Percentiles rank a stretch among this genome's conserved stretches.
phyloP scores from a whole-genome alignment of 192 early-diverging fungal species.

The Glomus cerebriforme region DNA sequence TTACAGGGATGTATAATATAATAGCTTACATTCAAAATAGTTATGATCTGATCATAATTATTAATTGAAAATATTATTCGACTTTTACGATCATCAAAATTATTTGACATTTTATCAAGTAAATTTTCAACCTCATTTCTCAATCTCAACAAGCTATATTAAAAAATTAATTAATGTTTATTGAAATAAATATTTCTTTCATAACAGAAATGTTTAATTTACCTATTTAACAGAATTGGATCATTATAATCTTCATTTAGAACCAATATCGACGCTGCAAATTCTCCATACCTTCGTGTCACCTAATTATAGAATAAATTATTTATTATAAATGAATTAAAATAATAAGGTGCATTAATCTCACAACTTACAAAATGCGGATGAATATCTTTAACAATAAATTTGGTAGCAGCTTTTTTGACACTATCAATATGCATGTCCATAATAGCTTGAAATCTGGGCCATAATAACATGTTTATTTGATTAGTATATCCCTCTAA shows the following conservation, averaged over 20 bases:
- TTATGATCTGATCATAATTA: conserved; percentile 88
- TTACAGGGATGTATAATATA: too few species aligned
- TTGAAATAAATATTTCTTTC: background rate
- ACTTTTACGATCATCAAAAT: conserved; percentile 67
- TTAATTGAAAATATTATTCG: conserved; percentile 88
- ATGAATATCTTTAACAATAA: conserved; percentile 72
- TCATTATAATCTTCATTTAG: conserved; percentile 90
- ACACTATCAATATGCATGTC: conserved; percentile 92
- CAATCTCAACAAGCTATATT: conserved; percentile 62
- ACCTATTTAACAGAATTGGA: conserved; percentile 78
- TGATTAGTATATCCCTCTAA: conserved; percentile 88
- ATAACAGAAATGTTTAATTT: conserved; percentile 14
- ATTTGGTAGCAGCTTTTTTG: conserved; percentile 68
- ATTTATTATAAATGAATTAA: background rate
- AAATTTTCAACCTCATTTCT: conserved; percentile 78
- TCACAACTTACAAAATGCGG: conserved; percentile 73
- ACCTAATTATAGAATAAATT: conserved; percentile 50
- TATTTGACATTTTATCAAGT: conserved; percentile 71
- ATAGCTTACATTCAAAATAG: conserved; percentile 73
- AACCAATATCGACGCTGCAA: conserved; percentile 84
- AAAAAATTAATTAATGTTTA: background rate
- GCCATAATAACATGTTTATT: conserved; percentile 94
- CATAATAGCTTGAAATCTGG: conserved; percentile 79
- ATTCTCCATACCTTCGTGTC: conserved; percentile 90
- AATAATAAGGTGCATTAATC: too few species aligned